These are phyloP conservation scores for Phaffia australis DNA, from an alignment of 768 basidiomycete species.

Conservation along the genomic window DNA sequence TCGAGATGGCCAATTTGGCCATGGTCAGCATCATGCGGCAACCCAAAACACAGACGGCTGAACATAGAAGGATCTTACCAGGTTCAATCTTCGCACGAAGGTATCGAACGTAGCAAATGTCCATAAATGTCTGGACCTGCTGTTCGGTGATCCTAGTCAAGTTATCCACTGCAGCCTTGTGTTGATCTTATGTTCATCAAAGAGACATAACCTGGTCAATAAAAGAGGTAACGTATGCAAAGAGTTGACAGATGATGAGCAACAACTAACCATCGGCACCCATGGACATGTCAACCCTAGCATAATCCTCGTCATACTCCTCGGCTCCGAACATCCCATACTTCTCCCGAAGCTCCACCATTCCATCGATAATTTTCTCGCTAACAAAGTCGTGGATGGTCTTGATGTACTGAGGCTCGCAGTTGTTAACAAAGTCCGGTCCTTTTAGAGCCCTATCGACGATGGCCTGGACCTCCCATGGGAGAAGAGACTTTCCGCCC, in stretches of 20 bases:
- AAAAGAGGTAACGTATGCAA: neutral
- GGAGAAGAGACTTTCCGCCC: constrained; percentile 56
- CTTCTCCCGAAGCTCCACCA: constrained; percentile 56
- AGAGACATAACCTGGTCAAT: neutral
- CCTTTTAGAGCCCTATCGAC: constrained; percentile 51
- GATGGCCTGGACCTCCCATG: constrained; percentile 71
- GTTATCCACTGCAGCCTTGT: constrained; percentile 76
- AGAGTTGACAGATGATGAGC: neutral
- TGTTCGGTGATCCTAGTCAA: constrained; percentile 73
- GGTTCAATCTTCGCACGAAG: constrained; percentile 95
- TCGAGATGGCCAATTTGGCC: too few species aligned
- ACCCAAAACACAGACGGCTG: neutral
- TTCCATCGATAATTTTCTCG: constrained; percentile 52
- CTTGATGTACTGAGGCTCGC: constrained; percentile 35
- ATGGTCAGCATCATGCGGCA: constrained; percentile 4
- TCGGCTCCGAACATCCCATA: constrained; percentile 77
- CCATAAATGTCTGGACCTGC: constrained; percentile 68
- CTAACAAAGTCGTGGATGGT: constrained; percentile 52
- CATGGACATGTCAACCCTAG: constrained; percentile 61
- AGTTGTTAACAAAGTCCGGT: constrained; percentile 31
- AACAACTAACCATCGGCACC: constrained; percentile 55
- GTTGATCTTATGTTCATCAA: constrained; percentile 34
- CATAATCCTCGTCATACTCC: constrained; percentile 60
- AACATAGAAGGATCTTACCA: constrained; percentile 44
- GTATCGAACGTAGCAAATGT: constrained; percentile 83